These are phyloP conservation scores for Penicillium simplicissimum DNA, from an alignment of 495 filamentous ascomycete species.

Conservation along the genomic window DNA sequence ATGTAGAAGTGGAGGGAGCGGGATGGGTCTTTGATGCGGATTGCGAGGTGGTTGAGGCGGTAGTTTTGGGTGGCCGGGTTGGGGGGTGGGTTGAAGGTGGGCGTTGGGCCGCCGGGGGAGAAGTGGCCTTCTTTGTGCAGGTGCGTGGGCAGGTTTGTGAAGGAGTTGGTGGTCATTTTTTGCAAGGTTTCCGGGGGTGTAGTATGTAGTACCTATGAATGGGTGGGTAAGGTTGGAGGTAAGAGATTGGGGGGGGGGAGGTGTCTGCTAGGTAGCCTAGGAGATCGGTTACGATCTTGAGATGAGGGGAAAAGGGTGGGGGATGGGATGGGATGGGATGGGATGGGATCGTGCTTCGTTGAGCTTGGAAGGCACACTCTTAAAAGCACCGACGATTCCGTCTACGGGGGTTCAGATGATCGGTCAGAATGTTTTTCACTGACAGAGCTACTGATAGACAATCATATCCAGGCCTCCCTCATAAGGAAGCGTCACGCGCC, in stretches of 20 bases:
- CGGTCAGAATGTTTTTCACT: not conserved
- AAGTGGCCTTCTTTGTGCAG: conserved; percentile 27
- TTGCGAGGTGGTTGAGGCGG: conserved; percentile 48
- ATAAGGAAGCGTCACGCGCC: conserved; percentile 25
- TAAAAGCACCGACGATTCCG: no score
- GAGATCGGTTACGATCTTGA: not conserved
- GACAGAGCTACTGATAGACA: conserved; percentile 15
- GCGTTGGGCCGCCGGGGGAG: conserved; percentile 33
- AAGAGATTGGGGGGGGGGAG: no score
- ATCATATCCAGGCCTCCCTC: conserved; percentile 28
- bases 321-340: no score
- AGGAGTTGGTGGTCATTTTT: conserved; percentile 15
- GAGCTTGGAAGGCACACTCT: no score
- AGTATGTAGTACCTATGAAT: no score
- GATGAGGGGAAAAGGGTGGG: no score
- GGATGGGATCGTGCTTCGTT: no score
- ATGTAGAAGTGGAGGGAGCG: conserved; percentile 48
- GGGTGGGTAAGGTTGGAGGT: no score
- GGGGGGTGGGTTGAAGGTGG: conserved; percentile 30
- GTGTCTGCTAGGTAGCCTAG: not conserved
- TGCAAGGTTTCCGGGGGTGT: no score
- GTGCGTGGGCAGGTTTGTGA: conserved; percentile 7
- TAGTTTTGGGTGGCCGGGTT: conserved; percentile 38
- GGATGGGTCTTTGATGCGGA: conserved; percentile 42
- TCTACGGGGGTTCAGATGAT: no score